phyloP scores from a whole-genome alignment of 176 grass and related monocot species.

The Oryza longistaminata region DNA sequence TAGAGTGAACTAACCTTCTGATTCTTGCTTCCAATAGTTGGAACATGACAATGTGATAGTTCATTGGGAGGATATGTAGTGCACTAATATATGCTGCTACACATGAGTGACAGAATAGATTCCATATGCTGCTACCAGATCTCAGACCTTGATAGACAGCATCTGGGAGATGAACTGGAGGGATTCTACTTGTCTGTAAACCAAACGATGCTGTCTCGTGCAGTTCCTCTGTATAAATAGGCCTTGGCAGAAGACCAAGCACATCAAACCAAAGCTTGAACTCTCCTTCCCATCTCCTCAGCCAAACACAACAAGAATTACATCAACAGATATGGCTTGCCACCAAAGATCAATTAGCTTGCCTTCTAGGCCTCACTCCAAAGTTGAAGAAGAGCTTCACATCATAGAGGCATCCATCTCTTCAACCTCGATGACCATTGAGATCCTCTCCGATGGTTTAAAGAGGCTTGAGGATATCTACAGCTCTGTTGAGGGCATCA shows the following conservation, averaged over 20 bases:
- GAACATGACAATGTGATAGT: conserved; percentile 31
- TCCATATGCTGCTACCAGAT: conserved; percentile 32
- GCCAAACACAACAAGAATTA: conserved; percentile 24
- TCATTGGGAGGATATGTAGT: not conserved
- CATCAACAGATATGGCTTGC: conserved; percentile 39
- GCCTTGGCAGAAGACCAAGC: conserved; percentile 9
- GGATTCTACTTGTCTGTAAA: conserved; percentile 5
- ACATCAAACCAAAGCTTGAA: conserved; percentile 26
- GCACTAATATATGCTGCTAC: not conserved
- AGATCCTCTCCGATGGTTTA: conserved; percentile 40
- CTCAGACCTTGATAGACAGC: conserved; percentile 25
- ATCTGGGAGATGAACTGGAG: conserved; percentile 6
- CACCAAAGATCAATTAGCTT: conserved; percentile 56
- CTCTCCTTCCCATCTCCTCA: conserved; percentile 11
- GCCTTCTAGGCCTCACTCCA: conserved; percentile 39
- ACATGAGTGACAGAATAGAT: conserved; percentile 1
- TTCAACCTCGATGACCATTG: conserved; percentile 19
- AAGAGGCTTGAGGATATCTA: conserved; percentile 47
- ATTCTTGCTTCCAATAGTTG: conserved; percentile 36
- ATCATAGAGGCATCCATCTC: conserved; percentile 42
- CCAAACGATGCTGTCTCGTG: conserved; percentile 7
- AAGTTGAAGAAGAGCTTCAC: conserved; percentile 48
- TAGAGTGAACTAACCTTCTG: conserved; percentile 32
- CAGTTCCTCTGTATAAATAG: conserved; percentile 46
- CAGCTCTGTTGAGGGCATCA: conserved; percentile 38